Percentiles rank a stretch among this genome's conserved stretches.
These are phyloP conservation scores for Clavaria fumosa DNA, from an alignment of 768 basidiomycete genomes.

Conservation along the genomic window DNA sequence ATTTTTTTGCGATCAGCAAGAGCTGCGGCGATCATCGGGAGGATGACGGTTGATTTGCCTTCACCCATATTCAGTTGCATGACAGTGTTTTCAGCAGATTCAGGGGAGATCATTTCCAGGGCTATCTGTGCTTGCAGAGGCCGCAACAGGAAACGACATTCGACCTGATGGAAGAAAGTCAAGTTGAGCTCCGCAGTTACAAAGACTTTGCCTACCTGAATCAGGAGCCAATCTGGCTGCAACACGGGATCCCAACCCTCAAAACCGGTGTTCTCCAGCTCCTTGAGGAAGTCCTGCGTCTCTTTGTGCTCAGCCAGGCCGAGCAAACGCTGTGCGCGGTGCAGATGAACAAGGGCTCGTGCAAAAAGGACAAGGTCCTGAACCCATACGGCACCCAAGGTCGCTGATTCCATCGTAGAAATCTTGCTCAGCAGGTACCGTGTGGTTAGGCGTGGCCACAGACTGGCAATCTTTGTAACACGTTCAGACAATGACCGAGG, in stretches of 20 bases:
- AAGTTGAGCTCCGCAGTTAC: not conserved
- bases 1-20: conserved; percentile 30
- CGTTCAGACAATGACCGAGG: too few relatives aligned
- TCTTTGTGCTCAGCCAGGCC: conserved; percentile 12
- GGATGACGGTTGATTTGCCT: conserved; percentile 37
- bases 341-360: conserved; percentile 18
- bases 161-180: conserved; percentile 21
- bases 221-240: conserved; percentile 27
- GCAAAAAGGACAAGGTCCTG: conserved; percentile 17
- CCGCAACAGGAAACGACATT: conserved; percentile 28
- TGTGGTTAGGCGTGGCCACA: conserved; percentile 25
- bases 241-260: conserved; percentile 8
- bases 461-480: conserved; percentile 11
- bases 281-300: conserved; percentile 19
- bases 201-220: conserved; percentile 21
- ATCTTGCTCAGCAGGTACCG: conserved; percentile 19
- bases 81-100: conserved; percentile 20
- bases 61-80: conserved; percentile 47
- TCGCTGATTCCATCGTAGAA: conserved; percentile 12
- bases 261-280: conserved; percentile 12
- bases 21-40: conserved; percentile 25
- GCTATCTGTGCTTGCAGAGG: conserved; percentile 28
- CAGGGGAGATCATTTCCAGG: conserved; percentile 31
- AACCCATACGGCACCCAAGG: conserved; percentile 17
- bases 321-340: conserved; percentile 24